Conservation (phyloP, 2,329 filamentous ascomycete species). For the Alternaria viburni region DNA sequence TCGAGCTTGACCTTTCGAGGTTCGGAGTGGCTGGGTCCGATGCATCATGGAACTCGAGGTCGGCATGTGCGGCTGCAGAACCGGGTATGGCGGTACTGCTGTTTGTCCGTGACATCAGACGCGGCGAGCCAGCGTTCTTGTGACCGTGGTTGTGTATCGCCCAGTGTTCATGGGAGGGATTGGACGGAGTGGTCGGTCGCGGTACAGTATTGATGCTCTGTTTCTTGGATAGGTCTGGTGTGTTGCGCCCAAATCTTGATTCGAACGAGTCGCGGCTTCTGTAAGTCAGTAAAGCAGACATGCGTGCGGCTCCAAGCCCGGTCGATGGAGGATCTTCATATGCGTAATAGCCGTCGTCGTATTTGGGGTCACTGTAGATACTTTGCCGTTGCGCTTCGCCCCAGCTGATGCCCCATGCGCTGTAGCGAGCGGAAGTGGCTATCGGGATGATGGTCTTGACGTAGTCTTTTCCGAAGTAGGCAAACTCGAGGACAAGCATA, state of each 20-base stretch:
- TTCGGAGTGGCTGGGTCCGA: conserved; percentile 43
- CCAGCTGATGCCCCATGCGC: conserved; percentile 91
- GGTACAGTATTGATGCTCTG: conserved; percentile 79
- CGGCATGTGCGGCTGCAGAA: conserved; percentile 37
- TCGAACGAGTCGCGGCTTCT: conserved; percentile 97
- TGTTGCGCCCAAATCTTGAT: conserved; percentile 91
- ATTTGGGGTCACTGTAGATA: conserved; percentile 98
- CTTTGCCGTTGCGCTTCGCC: conserved; percentile 86
- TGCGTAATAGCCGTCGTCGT: conserved; percentile 93
- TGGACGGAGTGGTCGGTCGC: conserved; percentile 52
- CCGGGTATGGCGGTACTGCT: conserved; percentile 34
- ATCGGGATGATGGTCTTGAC: conserved; percentile 82
- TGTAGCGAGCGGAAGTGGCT: conserved; percentile 82
- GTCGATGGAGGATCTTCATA: conserved; percentile 86
- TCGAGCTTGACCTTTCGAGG: conserved; percentile 19
- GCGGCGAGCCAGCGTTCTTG: conserved; percentile 55
- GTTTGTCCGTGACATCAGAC: conserved; percentile 45
- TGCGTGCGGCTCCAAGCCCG: conserved; percentile 90
- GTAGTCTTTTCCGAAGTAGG: conserved; percentile 87
- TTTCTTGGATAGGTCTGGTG: conserved; percentile 79
- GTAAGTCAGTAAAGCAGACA: conserved; percentile 96
- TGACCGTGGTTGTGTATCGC: conserved; percentile 61
- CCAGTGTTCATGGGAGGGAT: conserved; percentile 54
- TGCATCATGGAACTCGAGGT: conserved; percentile 56
- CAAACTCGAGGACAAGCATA: conserved; percentile 91